These are phyloP conservation scores for Penicillium palitans DNA, from an alignment of 2,329 filamentous ascomycete species.

Conservation along the genomic window DNA sequence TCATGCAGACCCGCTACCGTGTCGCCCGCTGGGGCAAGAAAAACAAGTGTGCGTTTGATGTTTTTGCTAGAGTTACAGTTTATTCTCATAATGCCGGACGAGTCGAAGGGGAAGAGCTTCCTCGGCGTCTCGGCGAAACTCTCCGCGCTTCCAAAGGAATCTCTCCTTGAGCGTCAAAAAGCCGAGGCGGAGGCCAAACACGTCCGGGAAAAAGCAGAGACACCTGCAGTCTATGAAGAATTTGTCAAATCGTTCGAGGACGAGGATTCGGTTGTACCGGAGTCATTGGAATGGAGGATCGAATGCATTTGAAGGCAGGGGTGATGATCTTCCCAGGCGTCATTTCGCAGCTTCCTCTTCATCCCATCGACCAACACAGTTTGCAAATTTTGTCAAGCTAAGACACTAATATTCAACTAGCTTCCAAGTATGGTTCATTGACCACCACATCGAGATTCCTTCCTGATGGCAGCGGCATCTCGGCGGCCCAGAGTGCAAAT, in stretches of 20 bases:
- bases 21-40: too few relatives aligned
- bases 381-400: too few relatives aligned
- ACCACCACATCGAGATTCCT: too few relatives aligned
- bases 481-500: too few relatives aligned
- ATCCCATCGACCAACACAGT: too few relatives aligned
- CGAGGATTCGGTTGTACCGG: slow-evolving; percentile 33
- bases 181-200: slow-evolving; percentile 88
- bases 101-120: slow-evolving; percentile 52
- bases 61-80: slow-evolving; percentile 27
- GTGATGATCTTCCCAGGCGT: slow-evolving; percentile 52
- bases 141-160: slow-evolving; percentile 77
- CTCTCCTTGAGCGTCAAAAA: slow-evolving; percentile 82
- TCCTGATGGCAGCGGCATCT: too few relatives aligned
- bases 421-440: too few relatives aligned
- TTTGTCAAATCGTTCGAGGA: slow-evolving; percentile 72
- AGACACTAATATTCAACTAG: too few relatives aligned
- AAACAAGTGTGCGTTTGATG: too few relatives aligned
- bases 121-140: slow-evolving; percentile 76
- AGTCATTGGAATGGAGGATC: slow-evolving; percentile 27
- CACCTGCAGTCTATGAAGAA: slow-evolving; percentile 79
- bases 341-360: slow-evolving; percentile 58
- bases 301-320: slow-evolving; percentile 35
- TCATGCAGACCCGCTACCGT: too few relatives aligned
- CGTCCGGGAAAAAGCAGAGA: slow-evolving; percentile 79
- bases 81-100: slow-evolving; percentile 38